Percentiles rank a stretch among this genome's conserved stretches.
These are phyloP conservation scores for Paramecium caudatum DNA, from an alignment of 73 alveolate species.

Conservation along the genomic window DNA sequence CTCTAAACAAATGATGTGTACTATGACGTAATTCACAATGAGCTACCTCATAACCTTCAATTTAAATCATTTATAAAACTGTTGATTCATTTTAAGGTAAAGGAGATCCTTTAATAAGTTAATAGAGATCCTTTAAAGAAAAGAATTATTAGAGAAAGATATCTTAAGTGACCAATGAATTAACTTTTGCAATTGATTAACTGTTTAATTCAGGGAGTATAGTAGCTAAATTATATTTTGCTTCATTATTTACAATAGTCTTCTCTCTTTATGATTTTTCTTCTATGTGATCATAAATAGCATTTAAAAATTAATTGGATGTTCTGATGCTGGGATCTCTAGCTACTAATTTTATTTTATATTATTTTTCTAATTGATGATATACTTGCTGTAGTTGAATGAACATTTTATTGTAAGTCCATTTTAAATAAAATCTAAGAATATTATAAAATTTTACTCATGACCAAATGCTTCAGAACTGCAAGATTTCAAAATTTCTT, in stretches of 20 bases:
- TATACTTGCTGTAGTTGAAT: not conserved
- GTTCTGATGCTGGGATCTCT: constrained; percentile 31
- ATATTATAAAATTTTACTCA: not conserved
- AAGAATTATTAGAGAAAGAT: constrained; percentile 54
- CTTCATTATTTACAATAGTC: not conserved
- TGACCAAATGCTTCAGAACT: constrained; percentile 42
- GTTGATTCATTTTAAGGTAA: not conserved
- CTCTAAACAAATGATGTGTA: not conserved
- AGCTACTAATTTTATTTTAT: constrained; percentile 19
- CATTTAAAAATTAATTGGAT: constrained; percentile 55
- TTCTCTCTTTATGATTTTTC: not conserved
- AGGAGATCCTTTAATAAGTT: not conserved
- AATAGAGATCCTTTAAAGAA: not conserved
- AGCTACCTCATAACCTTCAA: constrained; percentile 46
- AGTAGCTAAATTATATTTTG: not conserved
- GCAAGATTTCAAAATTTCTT: constrained; percentile 57
- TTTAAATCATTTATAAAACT: constrained; percentile 13
- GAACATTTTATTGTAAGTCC: constrained; percentile 64
- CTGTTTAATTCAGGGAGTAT: not conserved
- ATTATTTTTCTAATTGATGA: constrained; percentile 9
- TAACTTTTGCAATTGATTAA: not conserved
- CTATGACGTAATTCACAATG: constrained; percentile 1
- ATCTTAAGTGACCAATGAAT: not conserved
- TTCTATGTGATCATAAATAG: constrained; percentile 60
- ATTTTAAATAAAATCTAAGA: constrained; percentile 53